Evolutionary conservation across 805 yeast species (phyloP), one percentile per base, ranked within the genome.

Genomic region (Lachancea quebecensis): DNA sequence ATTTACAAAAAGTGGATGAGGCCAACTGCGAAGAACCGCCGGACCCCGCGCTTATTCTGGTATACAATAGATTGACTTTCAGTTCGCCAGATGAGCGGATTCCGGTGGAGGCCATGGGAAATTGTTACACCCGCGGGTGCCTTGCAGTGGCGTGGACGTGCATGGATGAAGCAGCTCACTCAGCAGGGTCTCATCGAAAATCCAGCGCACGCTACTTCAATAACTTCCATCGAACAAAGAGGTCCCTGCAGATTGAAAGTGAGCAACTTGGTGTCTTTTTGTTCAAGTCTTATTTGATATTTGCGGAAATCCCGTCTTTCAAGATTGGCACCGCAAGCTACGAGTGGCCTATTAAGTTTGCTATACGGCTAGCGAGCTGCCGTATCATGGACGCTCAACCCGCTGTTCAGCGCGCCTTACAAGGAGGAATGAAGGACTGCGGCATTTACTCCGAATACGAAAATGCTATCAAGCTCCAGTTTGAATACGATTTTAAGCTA

Each of bases 261-360:
- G 52, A 16, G 57, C 50, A 48, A 45, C 46, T 55, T 61, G 58
- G 78, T 64, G 43, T 68, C 57, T 36, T 77, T 36, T 52, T 77
- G 16, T 78, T 75, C 62, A 75, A 78, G 48, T 68, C 78, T 4
- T 80, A 77, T 55, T 54, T 79, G 25, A 50, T 79, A 1, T 47
- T 75, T 31, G 60, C 69, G 10, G 48, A 63, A 18, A 48, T 62
- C 14, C 59, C 47, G 41, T 44, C 11, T 45, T 51, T 29, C 30
- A 39, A 32, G n/a, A 12, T 17, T 10, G 21, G 38, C 18, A 35
- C 40, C 9, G 38, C 41, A 8, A 38, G 32, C 11, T 16, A 29
- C n/a, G 44, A 41, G 17, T 48, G 51, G 51, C 38, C 41, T 2
- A 37, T 76, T 5, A 64, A 60, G 12, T 74, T 78, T 50, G 67